Base-by-base conservation (phyloP, 176 grass and related monocot species). In the Dactylis glomerata region DNA sequence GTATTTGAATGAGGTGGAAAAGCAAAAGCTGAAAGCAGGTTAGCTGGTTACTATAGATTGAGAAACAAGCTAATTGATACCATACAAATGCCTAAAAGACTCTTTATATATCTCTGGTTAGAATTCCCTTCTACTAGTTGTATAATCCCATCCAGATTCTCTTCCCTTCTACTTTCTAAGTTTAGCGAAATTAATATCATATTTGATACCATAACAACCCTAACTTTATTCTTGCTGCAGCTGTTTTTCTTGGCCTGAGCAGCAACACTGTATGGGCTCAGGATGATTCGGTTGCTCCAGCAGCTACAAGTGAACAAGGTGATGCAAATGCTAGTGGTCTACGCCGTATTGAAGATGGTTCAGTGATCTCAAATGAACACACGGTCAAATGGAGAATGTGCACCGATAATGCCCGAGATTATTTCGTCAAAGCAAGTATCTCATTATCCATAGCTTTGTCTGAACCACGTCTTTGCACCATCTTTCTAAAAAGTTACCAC, bases 331-430 rank as follows among this genome's bases (percentile, higher is more conserved):
- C 67, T 70, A 58, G 83, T 47, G 81, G 68, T 76, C 86, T 98
- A 55, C 79, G 69, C 20, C 78, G 74, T 68, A 85, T 98, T 38
- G 96, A 95, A 87, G 91, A 98, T 92, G 91, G 96, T 44, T 93
- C 96, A 65, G 83, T 98, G 40, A 52, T 98, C 54, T 98, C 96
- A 71, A 95, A 98, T 55, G 89, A 85, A 61, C 96, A 98, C 80
- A 98, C 93, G 10, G 30, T 87, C 30, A 95, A 92, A 86, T 95
- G 96, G 96, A 90, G 96, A 87, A 68, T 98, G 40, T 94, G 82
- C 87, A 98, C 96, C 10, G 96, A 98, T 87, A 89, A 84, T 28
- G 96, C 79, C 10, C 85, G 93, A 15, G 87, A 98, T 11, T 83
- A 85, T 73, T 90, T 92, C 86, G 73, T 79, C 36, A 90, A 98